phyloP scores from a whole-genome alignment of 495 filamentous ascomycete genomes.

The Neurospora sp. region DNA sequence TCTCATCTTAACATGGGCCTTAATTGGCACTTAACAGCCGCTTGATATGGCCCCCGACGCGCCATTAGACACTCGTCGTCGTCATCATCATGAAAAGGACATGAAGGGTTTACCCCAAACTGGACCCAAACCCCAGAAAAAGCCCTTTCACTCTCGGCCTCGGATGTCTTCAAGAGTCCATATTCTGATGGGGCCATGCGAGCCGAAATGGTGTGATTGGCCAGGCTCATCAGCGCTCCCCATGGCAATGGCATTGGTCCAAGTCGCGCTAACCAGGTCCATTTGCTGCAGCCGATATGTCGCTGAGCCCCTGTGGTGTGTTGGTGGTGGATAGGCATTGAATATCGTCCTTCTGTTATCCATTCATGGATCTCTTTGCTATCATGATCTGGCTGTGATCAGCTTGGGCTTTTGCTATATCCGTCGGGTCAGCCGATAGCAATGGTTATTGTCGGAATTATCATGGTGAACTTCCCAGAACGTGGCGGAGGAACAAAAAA shows the following conservation, averaged over 20 bases:
- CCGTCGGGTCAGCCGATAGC: background rate
- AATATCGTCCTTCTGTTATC: background rate
- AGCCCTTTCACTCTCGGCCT: background rate
- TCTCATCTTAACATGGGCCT: background rate
- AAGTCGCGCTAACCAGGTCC: slow-evolving; percentile 30
- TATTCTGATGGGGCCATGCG: slow-evolving; percentile 10
- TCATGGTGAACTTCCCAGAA: background rate
- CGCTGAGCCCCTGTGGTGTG: slow-evolving; percentile 1
- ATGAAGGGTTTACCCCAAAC: background rate
- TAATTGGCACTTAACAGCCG: background rate
- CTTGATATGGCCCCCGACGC: slow-evolving; percentile 17
- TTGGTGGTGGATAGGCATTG: background rate
- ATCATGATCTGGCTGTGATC: background rate
- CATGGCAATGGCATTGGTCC: slow-evolving; percentile 28
- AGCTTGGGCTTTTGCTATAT: background rate
- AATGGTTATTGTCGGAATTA: background rate
- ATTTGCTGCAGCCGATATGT: slow-evolving; percentile 11
- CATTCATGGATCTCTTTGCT: background rate
- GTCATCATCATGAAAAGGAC: background rate
- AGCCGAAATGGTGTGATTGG: slow-evolving; percentile 18
- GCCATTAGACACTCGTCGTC: background rate
- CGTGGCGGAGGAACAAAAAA: background rate
- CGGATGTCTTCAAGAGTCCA: background rate
- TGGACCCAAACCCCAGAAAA: background rate
- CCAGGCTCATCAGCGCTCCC: slow-evolving; percentile 5